These are phyloP conservation scores for Calonectria multiphialidica DNA, from an alignment of 2,329 filamentous ascomycete genomes.

Conservation along the genomic window DNA sequence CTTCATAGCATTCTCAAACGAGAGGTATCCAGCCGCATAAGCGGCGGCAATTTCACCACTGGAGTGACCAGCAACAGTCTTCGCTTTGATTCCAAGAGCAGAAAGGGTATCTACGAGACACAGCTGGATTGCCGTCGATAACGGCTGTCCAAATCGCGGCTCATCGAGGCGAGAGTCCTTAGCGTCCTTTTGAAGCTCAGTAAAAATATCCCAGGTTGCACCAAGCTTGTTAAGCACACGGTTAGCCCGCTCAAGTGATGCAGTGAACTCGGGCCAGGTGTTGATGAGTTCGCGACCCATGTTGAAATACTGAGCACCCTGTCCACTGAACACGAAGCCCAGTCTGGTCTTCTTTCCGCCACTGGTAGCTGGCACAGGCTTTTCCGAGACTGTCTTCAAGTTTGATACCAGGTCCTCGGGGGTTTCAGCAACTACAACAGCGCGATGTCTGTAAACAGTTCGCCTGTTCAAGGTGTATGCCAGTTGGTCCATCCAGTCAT, in stretches of 20 bases:
- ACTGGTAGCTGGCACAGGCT: slow-evolving; percentile 18
- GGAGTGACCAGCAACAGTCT: slow-evolving; percentile 51
- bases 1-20: slow-evolving; percentile 45
- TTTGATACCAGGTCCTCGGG: slow-evolving; percentile 26
- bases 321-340: slow-evolving; percentile 51
- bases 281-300: slow-evolving; percentile 50
- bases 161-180: slow-evolving; percentile 34
- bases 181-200: slow-evolving; percentile 29
- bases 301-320: slow-evolving; percentile 51
- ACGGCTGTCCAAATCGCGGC: slow-evolving; percentile 48
- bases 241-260: slow-evolving; percentile 24
- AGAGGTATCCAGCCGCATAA: slow-evolving; percentile 40
- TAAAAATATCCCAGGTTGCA: slow-evolving; percentile 20
- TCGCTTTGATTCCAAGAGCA: slow-evolving; percentile 42
- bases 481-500: slow-evolving; percentile 18
- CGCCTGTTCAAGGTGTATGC: slow-evolving; percentile 30
- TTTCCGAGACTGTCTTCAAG: slow-evolving; percentile 22
- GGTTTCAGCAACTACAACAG: slow-evolving; percentile 29
- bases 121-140: slow-evolving; percentile 57
- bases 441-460: slow-evolving; percentile 24
- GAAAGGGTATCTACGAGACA: slow-evolving; percentile 51
- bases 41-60: slow-evolving; percentile 55
- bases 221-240: slow-evolving; percentile 9
- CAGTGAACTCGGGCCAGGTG: slow-evolving; percentile 31
- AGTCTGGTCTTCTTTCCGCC: slow-evolving; percentile 25